Conservation (phyloP, 257 asterid species). For the Fraxinus cuspidata region DNA sequence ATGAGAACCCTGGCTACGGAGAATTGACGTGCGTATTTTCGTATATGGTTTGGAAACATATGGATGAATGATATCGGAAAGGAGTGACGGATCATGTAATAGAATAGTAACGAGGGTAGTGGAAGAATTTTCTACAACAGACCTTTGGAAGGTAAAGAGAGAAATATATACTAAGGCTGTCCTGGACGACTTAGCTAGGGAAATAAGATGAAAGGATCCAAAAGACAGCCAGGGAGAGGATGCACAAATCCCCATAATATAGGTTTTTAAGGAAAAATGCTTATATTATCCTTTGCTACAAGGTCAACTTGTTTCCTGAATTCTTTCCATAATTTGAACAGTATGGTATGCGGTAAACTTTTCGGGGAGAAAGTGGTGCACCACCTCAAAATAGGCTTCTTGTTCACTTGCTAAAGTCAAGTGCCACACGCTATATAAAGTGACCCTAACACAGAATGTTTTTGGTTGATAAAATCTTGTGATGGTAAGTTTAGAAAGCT, state of each 20-base stretch:
- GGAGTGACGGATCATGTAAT: background rate
- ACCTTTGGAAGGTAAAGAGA: background rate
- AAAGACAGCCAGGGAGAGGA: background rate
- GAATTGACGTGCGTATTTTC: background rate
- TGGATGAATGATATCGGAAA: background rate
- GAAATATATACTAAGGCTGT: background rate
- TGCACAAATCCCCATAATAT: background rate
- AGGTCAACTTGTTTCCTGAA: background rate
- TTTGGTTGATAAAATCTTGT: background rate
- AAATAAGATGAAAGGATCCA: background rate
- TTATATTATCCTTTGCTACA: background rate
- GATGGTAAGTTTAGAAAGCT: background rate
- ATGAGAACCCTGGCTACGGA: too few species aligned
- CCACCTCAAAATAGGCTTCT: background rate
- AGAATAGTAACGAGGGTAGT: background rate
- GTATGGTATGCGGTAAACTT: background rate
- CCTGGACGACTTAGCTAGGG: background rate
- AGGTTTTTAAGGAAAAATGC: background rate
- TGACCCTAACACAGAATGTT: background rate
- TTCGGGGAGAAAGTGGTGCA: background rate
- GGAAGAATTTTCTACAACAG: background rate
- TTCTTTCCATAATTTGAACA: background rate
- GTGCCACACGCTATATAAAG: background rate
- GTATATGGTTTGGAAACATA: background rate
- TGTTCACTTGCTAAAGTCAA: background rate